Conservation (phyloP, 1,139 yeast genomes). For the Pichia inconspicua region DNA sequence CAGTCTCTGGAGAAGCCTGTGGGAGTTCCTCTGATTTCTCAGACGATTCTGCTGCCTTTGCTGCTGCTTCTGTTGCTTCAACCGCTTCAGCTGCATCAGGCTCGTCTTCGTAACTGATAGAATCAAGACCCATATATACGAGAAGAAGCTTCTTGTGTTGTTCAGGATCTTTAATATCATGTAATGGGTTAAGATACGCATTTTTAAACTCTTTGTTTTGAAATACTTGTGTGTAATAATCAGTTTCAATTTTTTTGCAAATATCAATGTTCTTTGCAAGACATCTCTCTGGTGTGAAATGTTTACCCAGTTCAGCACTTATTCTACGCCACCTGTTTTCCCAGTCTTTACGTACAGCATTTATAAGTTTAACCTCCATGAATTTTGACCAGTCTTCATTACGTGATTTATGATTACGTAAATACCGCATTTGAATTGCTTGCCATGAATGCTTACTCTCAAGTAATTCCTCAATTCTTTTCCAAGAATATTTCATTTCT, state of each 20-base stretch:
- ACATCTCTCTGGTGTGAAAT: constrained; percentile 25
- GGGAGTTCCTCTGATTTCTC: background rate
- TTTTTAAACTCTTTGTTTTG: constrained; percentile 21
- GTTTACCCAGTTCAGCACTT: constrained; percentile 23
- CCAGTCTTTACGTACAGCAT: constrained; percentile 32
- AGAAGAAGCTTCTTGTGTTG: constrained; percentile 27
- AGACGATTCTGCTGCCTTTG: background rate
- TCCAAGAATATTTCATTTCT: constrained; percentile 32
- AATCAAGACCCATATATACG: constrained; percentile 29
- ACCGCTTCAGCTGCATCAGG: background rate
- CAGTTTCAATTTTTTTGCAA: constrained; percentile 25
- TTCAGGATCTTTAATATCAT: constrained; percentile 26
- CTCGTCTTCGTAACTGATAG: constrained; percentile 26
- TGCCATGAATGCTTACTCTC: constrained; percentile 34
- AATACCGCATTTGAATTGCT: constrained; percentile 38
- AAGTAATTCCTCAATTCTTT: constrained; percentile 29
- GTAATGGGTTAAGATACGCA: constrained; percentile 19
- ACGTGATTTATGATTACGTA: constrained; percentile 32
- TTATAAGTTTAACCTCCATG: constrained; percentile 27
- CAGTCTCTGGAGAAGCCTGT: background rate
- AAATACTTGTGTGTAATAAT: constrained; percentile 19
- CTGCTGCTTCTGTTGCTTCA: background rate
- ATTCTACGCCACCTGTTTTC: constrained; percentile 34
- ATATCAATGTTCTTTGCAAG: constrained; percentile 24
- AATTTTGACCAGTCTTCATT: constrained; percentile 28